phyloP scores from a whole-genome alignment of 768 basidiomycete genomes.

The Collybiopsis confluens region DNA sequence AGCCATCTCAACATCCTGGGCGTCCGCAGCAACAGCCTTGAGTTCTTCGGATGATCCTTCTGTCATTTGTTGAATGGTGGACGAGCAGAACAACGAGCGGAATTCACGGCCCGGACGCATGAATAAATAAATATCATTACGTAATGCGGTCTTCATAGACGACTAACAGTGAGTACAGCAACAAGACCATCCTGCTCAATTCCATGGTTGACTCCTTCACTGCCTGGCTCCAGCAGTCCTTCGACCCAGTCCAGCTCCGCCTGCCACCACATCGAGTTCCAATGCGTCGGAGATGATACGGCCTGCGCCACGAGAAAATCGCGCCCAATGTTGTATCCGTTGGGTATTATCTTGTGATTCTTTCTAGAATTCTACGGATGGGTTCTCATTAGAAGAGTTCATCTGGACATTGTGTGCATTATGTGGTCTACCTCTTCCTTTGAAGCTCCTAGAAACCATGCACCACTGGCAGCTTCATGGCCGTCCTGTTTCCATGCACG shows the following conservation, averaged over 20 bases:
- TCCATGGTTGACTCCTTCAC: constrained; percentile 71
- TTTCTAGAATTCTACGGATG: constrained; percentile 45
- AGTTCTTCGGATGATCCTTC: too few species aligned
- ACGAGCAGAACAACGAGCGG: too few species aligned
- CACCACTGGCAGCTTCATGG: constrained; percentile 61
- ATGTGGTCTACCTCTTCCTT: constrained; percentile 64
- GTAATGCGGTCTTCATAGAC: too few species aligned
- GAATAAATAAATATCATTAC: neutral
- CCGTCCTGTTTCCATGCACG: constrained; percentile 90
- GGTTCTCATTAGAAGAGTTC: neutral
- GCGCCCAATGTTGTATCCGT: constrained; percentile 74
- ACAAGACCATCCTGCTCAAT: constrained; percentile 79
- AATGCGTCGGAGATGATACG: constrained; percentile 45
- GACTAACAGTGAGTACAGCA: constrained; percentile 69
- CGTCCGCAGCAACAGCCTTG: too few species aligned
- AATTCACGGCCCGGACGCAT: neutral
- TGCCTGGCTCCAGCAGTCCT: constrained; percentile 67
- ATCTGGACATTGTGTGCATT: neutral
- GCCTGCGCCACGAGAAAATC: constrained; percentile 75
- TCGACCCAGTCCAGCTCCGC: constrained; percentile 74
- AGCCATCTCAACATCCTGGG: neutral
- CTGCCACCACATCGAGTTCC: constrained; percentile 68
- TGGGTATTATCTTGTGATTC: constrained; percentile 67
- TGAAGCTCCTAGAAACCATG: constrained; percentile 84
- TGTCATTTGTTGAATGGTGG: too few species aligned